phyloP scores from a whole-genome alignment of 1,284 basidiomycete genomes.

The Papiliotrema nemorosa region DNA sequence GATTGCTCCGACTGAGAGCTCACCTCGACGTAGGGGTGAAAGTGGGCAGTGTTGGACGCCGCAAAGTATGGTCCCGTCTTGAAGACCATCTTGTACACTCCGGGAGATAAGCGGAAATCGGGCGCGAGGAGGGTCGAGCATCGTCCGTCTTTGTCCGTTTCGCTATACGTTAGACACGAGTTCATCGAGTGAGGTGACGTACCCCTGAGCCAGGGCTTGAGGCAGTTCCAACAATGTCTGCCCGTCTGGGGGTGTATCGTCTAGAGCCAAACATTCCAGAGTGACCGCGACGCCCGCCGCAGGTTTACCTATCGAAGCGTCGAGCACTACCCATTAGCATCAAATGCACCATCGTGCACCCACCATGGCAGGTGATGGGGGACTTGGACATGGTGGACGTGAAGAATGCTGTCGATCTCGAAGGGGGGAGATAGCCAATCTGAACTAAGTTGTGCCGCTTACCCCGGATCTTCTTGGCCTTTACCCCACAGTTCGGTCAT shows the following conservation, averaged over 20 bases:
- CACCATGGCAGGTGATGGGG: conserved; percentile 86
- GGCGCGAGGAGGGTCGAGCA: conserved; percentile 66
- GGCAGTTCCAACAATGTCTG: no score
- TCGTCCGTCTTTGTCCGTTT: conserved; percentile 74
- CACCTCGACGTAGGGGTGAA: conserved; percentile 66
- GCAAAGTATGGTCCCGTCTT: conserved; percentile 79
- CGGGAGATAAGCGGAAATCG: conserved; percentile 51
- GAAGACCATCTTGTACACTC: conserved; percentile 80
- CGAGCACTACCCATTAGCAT: conserved; percentile 61
- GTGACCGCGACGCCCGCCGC: conserved; percentile 64
- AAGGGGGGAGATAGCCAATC: no score
- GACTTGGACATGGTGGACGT: conserved; percentile 52
- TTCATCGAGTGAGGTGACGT: conserved; percentile 11
- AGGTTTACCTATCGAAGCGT: conserved; percentile 76
- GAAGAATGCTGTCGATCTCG: neutral
- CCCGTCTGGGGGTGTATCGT: no score
- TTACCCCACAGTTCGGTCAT: no score
- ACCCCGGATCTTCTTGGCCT: no score
- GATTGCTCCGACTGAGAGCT: conserved; percentile 9
- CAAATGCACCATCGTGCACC: conserved; percentile 15
- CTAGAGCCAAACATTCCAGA: no score
- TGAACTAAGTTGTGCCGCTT: no score
- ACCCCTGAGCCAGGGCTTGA: conserved; percentile 65
- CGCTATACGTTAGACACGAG: neutral
- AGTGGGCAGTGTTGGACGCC: conserved; percentile 59